Evolutionary conservation across 108 stramenopile genomes (phyloP), one percentile per base, ranked within the genome.

Genomic region (Cylindrotheca closterium): DNA sequence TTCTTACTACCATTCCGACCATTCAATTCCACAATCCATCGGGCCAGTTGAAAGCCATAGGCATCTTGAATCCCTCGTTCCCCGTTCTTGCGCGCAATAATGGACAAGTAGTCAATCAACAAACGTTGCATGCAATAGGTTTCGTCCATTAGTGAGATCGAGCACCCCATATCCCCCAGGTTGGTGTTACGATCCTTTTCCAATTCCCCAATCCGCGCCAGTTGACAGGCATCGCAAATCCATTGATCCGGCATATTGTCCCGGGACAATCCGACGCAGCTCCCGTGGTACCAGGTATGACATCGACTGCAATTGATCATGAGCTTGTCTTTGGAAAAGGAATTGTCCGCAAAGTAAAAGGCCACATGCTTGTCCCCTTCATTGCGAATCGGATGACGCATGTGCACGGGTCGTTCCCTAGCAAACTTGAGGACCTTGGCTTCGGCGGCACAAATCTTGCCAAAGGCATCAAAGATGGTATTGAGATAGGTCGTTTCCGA

Each of bases 241-340:
- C 91, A 96, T 31, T 65, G 57, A 18, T 85, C 78, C 12, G 85
- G 87, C 28, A 84, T 57, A 27, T 70, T 75, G 22, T 92, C 92
- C 45, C 77, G 75, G 2, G 66, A 73, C 30, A 91, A 64, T 15
- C 88, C 86, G 23, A 96, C 81, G 63, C 94, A 96, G 17, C 70
- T 70, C 17, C 84, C 84, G 60, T 88, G 84, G 54, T 73, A 90
- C 86, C 88, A 93, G 33, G 71, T 63, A 31, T 88, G 84, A 54
- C 96, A 97, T 28, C 82, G 62, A 63, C 91, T 89, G 62, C 96
- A 97, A 51, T 90, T 84, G 0, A 97, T 33, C 88, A 91, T 90
- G 63, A 89, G 79, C n/a, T 71, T 73, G 27, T 51, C 56, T 22
- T 42, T 42, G 37, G 37, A 42, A 42, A 15, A 7, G 10, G 65